Base-by-base conservation (phyloP, 805 yeast species). In the Monosporozyma unispora region DNA sequence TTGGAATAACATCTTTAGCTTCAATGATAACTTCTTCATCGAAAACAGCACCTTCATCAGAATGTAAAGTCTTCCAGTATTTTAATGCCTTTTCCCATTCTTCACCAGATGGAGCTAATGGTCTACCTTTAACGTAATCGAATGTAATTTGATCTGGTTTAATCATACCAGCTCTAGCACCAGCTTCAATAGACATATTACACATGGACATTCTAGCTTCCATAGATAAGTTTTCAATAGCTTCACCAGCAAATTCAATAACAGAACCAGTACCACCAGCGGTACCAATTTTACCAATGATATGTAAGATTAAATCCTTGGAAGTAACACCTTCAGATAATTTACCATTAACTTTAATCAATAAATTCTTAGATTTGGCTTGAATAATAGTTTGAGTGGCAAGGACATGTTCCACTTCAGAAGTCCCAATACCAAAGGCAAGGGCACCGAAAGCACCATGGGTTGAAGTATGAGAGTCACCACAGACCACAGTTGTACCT, bases 141-240 rank as follows among this genome's bases (percentile, higher is more conserved):
- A 85, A 87, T 25, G 99, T 91, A 46, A 68, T 81, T 57, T 89
- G 85, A 66, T 93, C 99, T 9, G 99, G 99, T 56, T 84, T 86
- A 67, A 93, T 91, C 96, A 93, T 88, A 71, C 99, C 99, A 22
- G 99, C 98, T 74, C 99, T 84, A 16, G 99, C 99, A 73, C 99
- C 99, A 52, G 85, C 99, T 74, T 93, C 99, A 63, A 93, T 91
- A 43, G 98, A 83, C 99, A 93, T 93, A 69, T 93, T 93, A 79
- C 99, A 93, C 76, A 93, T 93, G 48, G 98, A 89, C 99, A 93
- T 93, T 72, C 99, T 81, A 11, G 98, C 97, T 72, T 93, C 99
- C 90, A 93, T 89, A 27, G 95, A 80, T 54, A 93, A 77, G 54
- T 77, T 79, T 70, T 85, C 87, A 61, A 93, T 90, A 49, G 98